These are phyloP conservation scores for Backusella luteola DNA, from an alignment of 192 early-diverging fungal genomes.

Conservation along the genomic window DNA sequence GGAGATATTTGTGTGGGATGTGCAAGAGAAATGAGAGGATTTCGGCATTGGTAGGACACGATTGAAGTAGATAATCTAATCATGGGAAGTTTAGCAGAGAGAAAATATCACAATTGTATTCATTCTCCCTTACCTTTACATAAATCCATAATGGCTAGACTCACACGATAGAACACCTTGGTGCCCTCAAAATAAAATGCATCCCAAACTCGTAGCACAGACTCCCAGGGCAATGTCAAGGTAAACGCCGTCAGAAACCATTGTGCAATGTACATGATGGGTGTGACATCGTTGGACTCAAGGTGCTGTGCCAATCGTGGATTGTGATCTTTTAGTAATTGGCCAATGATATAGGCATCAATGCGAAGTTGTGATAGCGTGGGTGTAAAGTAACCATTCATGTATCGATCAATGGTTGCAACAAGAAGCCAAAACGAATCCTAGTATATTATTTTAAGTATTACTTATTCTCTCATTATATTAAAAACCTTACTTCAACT, in stretches of 20 bases:
- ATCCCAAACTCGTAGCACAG: slow-evolving; percentile 91
- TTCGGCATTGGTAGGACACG: slow-evolving; percentile 77
- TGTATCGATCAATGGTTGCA: slow-evolving; percentile 66
- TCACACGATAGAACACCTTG: slow-evolving; percentile 82
- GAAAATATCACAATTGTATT: too few relatives aligned
- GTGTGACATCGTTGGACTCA: slow-evolving; percentile 71
- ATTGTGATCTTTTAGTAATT: slow-evolving; percentile 66
- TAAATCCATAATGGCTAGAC: slow-evolving; percentile 67
- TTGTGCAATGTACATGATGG: slow-evolving; percentile 88
- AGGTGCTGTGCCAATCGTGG: slow-evolving; percentile 68
- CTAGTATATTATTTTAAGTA: slow-evolving; percentile 31
- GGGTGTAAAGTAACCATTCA: slow-evolving; percentile 77
- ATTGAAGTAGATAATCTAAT: slow-evolving; percentile 58
- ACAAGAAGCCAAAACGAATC: slow-evolving; percentile 90
- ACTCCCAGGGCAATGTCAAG: slow-evolving; percentile 83
- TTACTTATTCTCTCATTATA: neutral
- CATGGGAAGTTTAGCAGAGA: neutral
- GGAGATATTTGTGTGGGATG: slow-evolving; percentile 66
- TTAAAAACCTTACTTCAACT: slow-evolving; percentile 39
- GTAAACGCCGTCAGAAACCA: slow-evolving; percentile 96
- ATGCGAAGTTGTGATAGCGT: slow-evolving; percentile 70
- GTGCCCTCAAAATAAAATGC: slow-evolving; percentile 83
- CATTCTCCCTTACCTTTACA: slow-evolving; percentile 39
- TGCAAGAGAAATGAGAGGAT: slow-evolving; percentile 75
- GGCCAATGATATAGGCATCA: slow-evolving; percentile 83